Evolutionary conservation across 2,329 filamentous ascomycete genomes (phyloP).

Genomic region (Tolypocladium cylindrosporum): DNA sequence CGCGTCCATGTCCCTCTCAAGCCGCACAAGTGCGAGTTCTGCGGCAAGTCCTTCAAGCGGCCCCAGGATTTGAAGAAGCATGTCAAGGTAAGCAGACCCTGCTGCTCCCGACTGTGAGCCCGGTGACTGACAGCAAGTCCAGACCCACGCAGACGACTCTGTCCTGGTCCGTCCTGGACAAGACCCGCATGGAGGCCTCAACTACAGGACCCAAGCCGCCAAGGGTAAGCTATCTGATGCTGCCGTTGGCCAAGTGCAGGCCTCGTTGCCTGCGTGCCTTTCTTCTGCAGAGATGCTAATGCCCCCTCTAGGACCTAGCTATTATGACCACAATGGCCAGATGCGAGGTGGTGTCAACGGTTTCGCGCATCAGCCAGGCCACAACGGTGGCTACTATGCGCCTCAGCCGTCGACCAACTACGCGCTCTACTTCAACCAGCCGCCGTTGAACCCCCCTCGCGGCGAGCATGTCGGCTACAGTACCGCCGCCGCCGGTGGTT

Average conservation of each 20-base stretch:
- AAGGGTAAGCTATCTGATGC: slow-evolving; percentile 36
- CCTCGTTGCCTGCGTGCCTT: not conserved
- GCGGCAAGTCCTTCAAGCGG: slow-evolving; percentile 97
- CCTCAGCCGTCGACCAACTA: slow-evolving; percentile 46
- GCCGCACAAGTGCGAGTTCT: slow-evolving; percentile 98
- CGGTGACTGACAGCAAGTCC: not conserved
- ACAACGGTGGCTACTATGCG: slow-evolving; percentile 45
- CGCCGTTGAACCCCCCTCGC: slow-evolving; percentile 42
- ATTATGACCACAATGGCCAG: slow-evolving; percentile 56
- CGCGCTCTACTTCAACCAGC: slow-evolving; percentile 70
- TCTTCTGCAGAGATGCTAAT: slow-evolving; percentile 1
- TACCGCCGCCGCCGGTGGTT: slow-evolving; percentile 36
- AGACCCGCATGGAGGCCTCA: slow-evolving; percentile 42
- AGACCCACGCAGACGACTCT: slow-evolving; percentile 92
- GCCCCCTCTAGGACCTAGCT: slow-evolving; percentile 38
- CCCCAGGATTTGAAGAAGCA: slow-evolving; percentile 99
- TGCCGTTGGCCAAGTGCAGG: not conserved
- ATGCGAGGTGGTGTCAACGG: slow-evolving; percentile 46
- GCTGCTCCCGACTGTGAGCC: not conserved
- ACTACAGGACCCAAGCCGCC: slow-evolving; percentile 41
- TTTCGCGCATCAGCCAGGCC: slow-evolving; percentile 47
- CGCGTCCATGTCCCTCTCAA: slow-evolving; percentile 97
- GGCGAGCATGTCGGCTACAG: slow-evolving; percentile 57
- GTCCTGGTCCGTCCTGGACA: slow-evolving; percentile 50
- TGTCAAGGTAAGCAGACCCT: slow-evolving; percentile 56